Conservation (phyloP, 805 yeast species). For the Jamesozyma gamospora region DNA sequence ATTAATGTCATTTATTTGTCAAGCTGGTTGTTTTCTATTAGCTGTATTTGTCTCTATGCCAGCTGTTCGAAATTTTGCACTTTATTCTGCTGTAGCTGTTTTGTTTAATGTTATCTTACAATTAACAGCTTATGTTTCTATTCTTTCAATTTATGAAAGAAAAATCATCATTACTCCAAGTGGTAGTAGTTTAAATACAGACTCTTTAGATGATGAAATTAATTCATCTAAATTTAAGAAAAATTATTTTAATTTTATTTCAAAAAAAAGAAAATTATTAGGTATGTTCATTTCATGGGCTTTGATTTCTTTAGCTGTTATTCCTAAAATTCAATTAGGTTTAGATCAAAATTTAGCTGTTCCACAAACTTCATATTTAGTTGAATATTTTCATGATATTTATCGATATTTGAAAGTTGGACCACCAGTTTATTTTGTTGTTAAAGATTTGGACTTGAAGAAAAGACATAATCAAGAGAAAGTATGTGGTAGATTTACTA, state of each 20-base stretch:
- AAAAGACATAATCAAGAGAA: constrained; percentile 52
- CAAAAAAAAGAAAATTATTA: constrained; percentile 42
- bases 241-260: constrained; percentile 46
- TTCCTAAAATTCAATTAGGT: constrained; percentile 68
- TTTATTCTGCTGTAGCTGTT: constrained; percentile 82
- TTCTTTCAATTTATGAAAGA: constrained; percentile 37
- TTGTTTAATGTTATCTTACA: constrained; percentile 67
- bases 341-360: constrained; percentile 84
- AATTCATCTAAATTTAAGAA: constrained; percentile 16
- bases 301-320: constrained; percentile 54
- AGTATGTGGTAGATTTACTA: constrained; percentile 79
- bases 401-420: constrained; percentile 71
- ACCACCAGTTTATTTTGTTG: constrained; percentile 84
- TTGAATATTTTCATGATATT: constrained; percentile 69
- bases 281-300: constrained; percentile 50
- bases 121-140: constrained; percentile 68
- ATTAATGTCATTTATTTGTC: constrained; percentile 64
- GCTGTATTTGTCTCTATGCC: constrained; percentile 88
- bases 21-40: constrained; percentile 65
- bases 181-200: neutral
- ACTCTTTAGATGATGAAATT: constrained; percentile 6
- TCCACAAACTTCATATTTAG: constrained; percentile 73
- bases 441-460: constrained; percentile 59
- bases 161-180: constrained; percentile 1
- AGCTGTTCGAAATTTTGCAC: constrained; percentile 87